These are phyloP conservation scores for Fusarium caatingaense DNA, from an alignment of 2,329 filamentous ascomycete species.

Conservation along the genomic window DNA sequence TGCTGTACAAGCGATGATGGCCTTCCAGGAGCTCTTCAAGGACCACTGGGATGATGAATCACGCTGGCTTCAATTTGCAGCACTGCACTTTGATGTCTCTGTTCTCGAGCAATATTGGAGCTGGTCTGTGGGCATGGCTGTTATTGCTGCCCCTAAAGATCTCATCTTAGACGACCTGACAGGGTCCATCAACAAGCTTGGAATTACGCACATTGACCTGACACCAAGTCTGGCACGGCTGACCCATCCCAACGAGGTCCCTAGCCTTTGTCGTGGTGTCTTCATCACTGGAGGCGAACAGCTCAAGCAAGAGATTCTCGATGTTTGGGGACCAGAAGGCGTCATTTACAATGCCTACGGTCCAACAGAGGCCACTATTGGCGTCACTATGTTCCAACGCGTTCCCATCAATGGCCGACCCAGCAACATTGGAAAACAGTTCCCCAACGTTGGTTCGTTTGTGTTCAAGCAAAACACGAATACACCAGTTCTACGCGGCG, in stretches of 20 bases:
- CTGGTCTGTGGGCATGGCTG: constrained; percentile 88
- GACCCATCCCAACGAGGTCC: constrained; percentile 82
- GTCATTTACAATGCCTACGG: constrained; percentile 95
- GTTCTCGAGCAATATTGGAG: constrained; percentile 96
- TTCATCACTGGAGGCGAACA: constrained; percentile 95
- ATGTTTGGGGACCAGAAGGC: constrained; percentile 81
- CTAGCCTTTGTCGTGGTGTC: constrained; percentile 81
- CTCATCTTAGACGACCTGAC: constrained; percentile 86
- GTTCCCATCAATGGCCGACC: constrained; percentile 82
- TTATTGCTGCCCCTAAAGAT: constrained; percentile 85
- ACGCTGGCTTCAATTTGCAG: constrained; percentile 91
- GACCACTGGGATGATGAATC: constrained; percentile 79
- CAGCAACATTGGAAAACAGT: constrained; percentile 88
- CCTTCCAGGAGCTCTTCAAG: constrained; percentile 82
- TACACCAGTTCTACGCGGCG: constrained; percentile 78
- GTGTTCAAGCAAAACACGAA: constrained; percentile 78
- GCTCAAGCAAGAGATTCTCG: constrained; percentile 87
- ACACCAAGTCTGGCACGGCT: constrained; percentile 88
- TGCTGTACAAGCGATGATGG: constrained; percentile 87
- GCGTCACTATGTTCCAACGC: constrained; percentile 88
- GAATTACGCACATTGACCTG: constrained; percentile 90
- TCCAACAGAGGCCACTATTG: constrained; percentile 92
- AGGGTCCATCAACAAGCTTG: constrained; percentile 74
- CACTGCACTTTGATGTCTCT: constrained; percentile 94
- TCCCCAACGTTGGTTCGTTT: constrained; percentile 87